Evolutionary conservation across 345 rosid genomes (phyloP).

Genomic region (Noccaea bulbosa): DNA sequence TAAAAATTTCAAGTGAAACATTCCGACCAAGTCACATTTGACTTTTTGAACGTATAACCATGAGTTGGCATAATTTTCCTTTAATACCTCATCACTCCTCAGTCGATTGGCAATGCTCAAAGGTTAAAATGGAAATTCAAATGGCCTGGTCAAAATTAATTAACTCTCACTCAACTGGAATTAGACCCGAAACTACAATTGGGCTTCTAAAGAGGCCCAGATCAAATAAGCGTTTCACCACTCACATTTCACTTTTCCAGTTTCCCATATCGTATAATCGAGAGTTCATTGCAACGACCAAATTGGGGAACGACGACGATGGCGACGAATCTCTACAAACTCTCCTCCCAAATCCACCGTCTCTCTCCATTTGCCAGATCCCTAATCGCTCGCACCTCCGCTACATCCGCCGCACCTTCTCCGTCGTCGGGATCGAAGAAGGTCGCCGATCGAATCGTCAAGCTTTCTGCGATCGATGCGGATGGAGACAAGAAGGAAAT

Average conservation of each 20-base stretch:
- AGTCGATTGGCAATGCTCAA: too few relatives aligned
- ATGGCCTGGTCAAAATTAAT: too few relatives aligned
- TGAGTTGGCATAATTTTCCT: too few relatives aligned
- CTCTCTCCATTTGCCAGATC: conserved; percentile 51
- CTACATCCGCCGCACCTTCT: conserved; percentile 40
- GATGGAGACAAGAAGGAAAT: conserved; percentile 77
- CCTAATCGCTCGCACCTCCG: conserved; percentile 49
- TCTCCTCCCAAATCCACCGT: conserved; percentile 69
- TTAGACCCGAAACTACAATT: neutral
- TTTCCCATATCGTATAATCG: conserved; percentile 5
- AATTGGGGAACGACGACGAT: conserved; percentile 58
- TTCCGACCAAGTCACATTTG: too few relatives aligned
- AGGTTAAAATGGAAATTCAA: too few relatives aligned
- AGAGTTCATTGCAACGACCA: conserved; percentile 18
- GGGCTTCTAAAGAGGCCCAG: conserved; percentile 26
- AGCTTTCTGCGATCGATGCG: conserved; percentile 79
- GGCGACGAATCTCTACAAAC: conserved; percentile 53
- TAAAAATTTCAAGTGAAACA: too few relatives aligned
- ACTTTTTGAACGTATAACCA: too few relatives aligned
- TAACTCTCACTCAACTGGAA: too few relatives aligned
- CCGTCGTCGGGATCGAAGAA: conserved; percentile 60
- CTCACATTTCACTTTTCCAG: neutral
- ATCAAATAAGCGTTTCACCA: neutral
- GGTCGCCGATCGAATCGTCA: conserved; percentile 89
- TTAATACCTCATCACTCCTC: too few relatives aligned